These are phyloP conservation scores for Lindgomyces ingoldianus DNA, from an alignment of 495 filamentous ascomycete genomes.

Conservation along the genomic window DNA sequence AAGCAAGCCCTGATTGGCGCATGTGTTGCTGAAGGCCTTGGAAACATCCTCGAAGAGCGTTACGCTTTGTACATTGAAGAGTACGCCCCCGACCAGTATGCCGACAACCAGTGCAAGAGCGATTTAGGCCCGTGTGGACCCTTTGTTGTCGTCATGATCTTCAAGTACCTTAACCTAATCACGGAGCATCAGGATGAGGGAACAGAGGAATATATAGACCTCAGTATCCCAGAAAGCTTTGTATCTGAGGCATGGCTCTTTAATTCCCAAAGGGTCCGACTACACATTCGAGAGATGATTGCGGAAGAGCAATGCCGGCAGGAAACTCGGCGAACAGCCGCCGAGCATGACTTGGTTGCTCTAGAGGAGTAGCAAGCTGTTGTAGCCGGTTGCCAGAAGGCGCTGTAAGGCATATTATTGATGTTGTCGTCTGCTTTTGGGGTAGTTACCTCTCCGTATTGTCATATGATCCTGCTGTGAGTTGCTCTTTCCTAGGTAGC, in stretches of 20 bases:
- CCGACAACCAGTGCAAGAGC: background rate
- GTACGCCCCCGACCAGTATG: conserved; percentile 6
- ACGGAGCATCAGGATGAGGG: background rate
- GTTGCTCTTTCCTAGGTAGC: too few species aligned
- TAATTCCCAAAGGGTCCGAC: background rate
- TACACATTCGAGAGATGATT: background rate
- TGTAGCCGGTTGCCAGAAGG: background rate
- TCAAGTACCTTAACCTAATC: background rate
- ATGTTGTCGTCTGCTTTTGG: background rate
- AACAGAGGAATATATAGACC: background rate
- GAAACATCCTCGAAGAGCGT: background rate
- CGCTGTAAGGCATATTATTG: background rate
- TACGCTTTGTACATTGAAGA: background rate
- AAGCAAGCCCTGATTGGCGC: background rate
- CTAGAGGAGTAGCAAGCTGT: background rate
- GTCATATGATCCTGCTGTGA: too few species aligned
- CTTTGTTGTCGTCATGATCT: conserved; percentile 2
- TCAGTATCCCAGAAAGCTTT: background rate
- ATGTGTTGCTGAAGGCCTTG: conserved; percentile 7
- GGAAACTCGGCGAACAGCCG: background rate
- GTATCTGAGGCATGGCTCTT: background rate
- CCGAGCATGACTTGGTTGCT: background rate
- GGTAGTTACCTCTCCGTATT: background rate
- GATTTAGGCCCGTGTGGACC: conserved; percentile 19
- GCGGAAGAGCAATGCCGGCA: background rate